These are phyloP conservation scores for Lagenidium giganteum DNA, from an alignment of 352 stramenopile species.

Conservation along the genomic window DNA sequence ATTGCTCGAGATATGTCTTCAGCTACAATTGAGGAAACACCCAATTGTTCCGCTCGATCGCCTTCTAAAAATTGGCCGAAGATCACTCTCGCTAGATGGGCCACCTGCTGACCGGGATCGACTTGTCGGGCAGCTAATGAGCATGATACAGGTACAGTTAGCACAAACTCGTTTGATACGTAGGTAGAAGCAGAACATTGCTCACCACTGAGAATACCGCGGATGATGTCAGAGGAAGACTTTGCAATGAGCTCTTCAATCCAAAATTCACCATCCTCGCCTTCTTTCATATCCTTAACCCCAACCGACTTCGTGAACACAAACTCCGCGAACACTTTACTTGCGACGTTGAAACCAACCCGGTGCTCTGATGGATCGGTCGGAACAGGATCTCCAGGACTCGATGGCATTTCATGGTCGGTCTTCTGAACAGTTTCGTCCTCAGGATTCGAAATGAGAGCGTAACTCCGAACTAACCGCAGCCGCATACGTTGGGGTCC, in stretches of 20 bases:
- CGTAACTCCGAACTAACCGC: conserved; percentile 15
- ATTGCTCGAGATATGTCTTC: conserved; percentile 7
- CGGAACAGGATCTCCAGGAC: neutral
- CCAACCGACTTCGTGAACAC: conserved; percentile 11
- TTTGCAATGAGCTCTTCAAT: too few relatives aligned
- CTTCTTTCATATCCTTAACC: neutral
- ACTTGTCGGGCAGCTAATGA: too few relatives aligned
- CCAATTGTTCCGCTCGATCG: neutral
- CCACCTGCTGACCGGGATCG: neutral
- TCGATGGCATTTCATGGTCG: neutral
- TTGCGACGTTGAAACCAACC: conserved; percentile 21
- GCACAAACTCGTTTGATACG: too few relatives aligned
- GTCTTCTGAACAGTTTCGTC: neutral
- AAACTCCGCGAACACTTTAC: conserved; percentile 21
- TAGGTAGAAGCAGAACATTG: too few relatives aligned
- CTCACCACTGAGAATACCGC: too few relatives aligned
- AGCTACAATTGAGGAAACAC: conserved; percentile 6
- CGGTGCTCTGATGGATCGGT: conserved; percentile 6
- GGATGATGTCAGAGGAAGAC: too few relatives aligned
- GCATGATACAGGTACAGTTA: too few relatives aligned
- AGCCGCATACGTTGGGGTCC: conserved; percentile 23
- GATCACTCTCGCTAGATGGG: conserved; percentile 2
- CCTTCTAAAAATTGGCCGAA: conserved; percentile 12
- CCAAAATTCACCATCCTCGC: neutral
- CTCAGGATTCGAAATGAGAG: neutral